Base-by-base conservation (phyloP, 495 filamentous ascomycete genomes). In the Aspergillus wentii region DNA sequence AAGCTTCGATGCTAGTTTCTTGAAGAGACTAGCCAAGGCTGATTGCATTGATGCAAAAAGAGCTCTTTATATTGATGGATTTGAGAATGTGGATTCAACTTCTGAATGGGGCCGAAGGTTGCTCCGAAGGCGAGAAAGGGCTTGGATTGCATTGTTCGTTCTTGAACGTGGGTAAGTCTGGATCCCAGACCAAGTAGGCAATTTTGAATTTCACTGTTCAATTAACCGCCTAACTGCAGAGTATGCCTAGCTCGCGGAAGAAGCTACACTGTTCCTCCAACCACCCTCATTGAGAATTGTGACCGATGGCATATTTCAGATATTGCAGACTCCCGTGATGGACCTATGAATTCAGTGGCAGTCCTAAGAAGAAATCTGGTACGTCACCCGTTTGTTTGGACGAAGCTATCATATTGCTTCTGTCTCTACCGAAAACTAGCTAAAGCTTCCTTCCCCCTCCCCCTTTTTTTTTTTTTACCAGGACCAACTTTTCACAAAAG, bases 61-160 rank as follows among this genome's bases (percentile, higher is more conserved):
- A 38, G 82, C 80, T 8, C 54, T 86, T 22, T 64, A 74, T 26
- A 69, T 86, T 48, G 82, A 85, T 56, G 80, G 81, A 2, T 85
- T 83, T 50, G 67, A 66, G 15, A 69, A 81, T 38, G 62, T 85
- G 7, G 78, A 82, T 36, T 69, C 79, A n/a, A 47, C 22, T 1
- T 83, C 77, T 1, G 69, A 76, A 39, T 69, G 65, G 47, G 81
- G 82, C 8, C 60, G 69, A 36, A 64, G 78, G 36, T 49, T 86
- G 9, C 48, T 85, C 7, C 72, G 82, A 44, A 61, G 80, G 41
- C 68, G 82, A 26, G 82, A 86, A 56, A 69, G 82, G 40, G 72
- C 76, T 10, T 86, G 82, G 80, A 71, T 86, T 39, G 75, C 82
- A 1, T 57, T 86, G 10, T 86, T 82, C 52, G 80, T 85, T 10